A percentile compares a stretch with the other conserved stretches of the same genome.
Conservation (phyloP, 108 stramenopile genomes). For the Cyclotella distinguenda region DNA sequence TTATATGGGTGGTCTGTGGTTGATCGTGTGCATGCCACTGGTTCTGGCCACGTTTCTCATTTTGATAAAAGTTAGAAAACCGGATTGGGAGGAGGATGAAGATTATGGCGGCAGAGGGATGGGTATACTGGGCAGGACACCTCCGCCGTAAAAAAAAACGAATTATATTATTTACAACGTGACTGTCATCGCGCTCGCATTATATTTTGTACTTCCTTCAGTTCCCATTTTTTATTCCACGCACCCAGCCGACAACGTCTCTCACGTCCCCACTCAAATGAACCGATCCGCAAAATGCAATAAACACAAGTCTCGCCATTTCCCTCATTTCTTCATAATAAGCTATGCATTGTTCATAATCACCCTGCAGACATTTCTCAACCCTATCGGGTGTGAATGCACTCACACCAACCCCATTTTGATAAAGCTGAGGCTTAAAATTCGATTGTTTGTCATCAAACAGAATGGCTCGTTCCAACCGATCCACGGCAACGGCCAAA, state of each 20-base stretch:
- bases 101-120: constrained; percentile 48
- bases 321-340: constrained; percentile 29
- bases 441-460: constrained; percentile 43
- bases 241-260: constrained; percentile 31
- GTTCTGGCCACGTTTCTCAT: constrained; percentile 43
- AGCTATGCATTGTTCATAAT: constrained; percentile 15
- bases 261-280: constrained; percentile 42
- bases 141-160: constrained; percentile 26
- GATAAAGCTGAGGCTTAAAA: constrained; percentile 35
- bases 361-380: background rate
- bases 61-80: constrained; percentile 44
- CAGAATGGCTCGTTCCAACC: constrained; percentile 34
- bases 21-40: constrained; percentile 58
- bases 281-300: constrained; percentile 29
- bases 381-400: constrained; percentile 27
- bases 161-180: too few species aligned
- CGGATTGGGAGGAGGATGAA: constrained; percentile 69
- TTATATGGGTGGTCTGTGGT: constrained; percentile 79
- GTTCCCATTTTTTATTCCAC: constrained; percentile 4
- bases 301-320: constrained; percentile 33
- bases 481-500: constrained; percentile 26
- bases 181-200: too few species aligned
- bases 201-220: background rate
- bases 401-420: constrained; percentile 38
- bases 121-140: constrained; percentile 55